phyloP scores from a whole-genome alignment of 2,329 filamentous ascomycete genomes.

The Aureobasidium musti region DNA sequence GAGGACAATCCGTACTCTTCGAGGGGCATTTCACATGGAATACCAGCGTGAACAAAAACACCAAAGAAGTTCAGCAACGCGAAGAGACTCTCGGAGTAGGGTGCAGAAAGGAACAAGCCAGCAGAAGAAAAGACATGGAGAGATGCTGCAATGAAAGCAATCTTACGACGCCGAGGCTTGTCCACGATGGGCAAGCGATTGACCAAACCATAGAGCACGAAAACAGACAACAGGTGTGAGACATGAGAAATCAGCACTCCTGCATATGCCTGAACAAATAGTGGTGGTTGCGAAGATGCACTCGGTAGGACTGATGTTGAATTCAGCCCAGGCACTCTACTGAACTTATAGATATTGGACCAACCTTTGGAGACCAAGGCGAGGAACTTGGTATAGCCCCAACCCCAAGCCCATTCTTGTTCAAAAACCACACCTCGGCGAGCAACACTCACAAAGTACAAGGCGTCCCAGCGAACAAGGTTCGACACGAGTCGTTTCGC shows the following conservation, averaged over 20 bases:
- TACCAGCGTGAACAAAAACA: constrained; percentile 61
- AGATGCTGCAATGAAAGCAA: constrained; percentile 68
- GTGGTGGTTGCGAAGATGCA: constrained; percentile 30
- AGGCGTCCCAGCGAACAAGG: constrained; percentile 76
- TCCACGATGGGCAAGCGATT: constrained; percentile 54
- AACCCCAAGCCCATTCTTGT: constrained; percentile 84
- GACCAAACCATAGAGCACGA: constrained; percentile 70
- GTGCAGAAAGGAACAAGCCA: constrained; percentile 84
- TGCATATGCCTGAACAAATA: constrained; percentile 50
- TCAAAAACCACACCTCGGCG: constrained; percentile 69
- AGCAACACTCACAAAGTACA: constrained; percentile 70
- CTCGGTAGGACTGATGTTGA: constrained; percentile 27
- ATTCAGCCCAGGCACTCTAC: not conserved
- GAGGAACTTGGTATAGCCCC: constrained; percentile 54
- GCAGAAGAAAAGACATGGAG: constrained; percentile 85
- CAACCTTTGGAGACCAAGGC: constrained; percentile 47
- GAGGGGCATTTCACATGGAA: not conserved
- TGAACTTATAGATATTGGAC: constrained; percentile 37
- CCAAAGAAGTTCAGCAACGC: constrained; percentile 75
- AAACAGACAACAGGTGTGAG: constrained; percentile 74
- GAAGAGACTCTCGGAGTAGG: constrained; percentile 80
- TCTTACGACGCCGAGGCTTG: constrained; percentile 39
- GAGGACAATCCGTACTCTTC: not conserved
- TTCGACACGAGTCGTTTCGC: constrained; percentile 46
- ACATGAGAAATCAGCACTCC: constrained; percentile 69